phyloP scores from a whole-genome alignment of 495 filamentous ascomycete species.

The Baudoinia panamericana region DNA sequence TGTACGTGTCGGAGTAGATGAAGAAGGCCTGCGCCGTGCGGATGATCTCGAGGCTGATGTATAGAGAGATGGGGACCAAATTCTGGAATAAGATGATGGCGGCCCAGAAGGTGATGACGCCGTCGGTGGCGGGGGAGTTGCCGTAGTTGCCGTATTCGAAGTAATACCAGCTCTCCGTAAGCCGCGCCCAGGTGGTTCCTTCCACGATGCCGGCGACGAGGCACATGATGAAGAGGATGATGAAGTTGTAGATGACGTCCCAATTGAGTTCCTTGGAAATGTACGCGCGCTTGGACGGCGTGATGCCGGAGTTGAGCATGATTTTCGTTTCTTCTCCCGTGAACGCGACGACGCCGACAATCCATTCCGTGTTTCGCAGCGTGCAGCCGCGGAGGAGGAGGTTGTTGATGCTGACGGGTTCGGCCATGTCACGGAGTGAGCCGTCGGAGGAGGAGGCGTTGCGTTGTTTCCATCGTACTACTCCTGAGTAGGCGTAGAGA shows the following conservation, averaged over 20 bases:
- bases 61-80: slow-evolving; percentile 94
- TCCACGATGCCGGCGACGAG: slow-evolving; percentile 72
- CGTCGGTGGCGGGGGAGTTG: slow-evolving; percentile 60
- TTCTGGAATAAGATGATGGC: slow-evolving; percentile 94
- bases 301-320: slow-evolving; percentile 96
- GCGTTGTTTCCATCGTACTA: slow-evolving; percentile 71
- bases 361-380: slow-evolving; percentile 92
- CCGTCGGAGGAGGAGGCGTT: slow-evolving; percentile 47
- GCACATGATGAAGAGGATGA: slow-evolving; percentile 82
- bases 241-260: slow-evolving; percentile 96
- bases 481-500: slow-evolving; percentile 83
- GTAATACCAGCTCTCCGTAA: slow-evolving; percentile 57
- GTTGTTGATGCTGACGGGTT: slow-evolving; percentile 91
- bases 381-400: slow-evolving; percentile 84
- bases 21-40: slow-evolving; percentile 88
- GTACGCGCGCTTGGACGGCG: slow-evolving; percentile 85
- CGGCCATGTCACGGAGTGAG: slow-evolving; percentile 63
- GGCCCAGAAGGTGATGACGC: slow-evolving; percentile 93
- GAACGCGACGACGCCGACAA: slow-evolving; percentile 88
- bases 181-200: slow-evolving; percentile 65
- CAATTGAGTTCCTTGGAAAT: slow-evolving; percentile 90
- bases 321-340: slow-evolving; percentile 97
- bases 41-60: slow-evolving; percentile 94
- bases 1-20: slow-evolving; percentile 87
- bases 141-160: slow-evolving; percentile 86